These are phyloP conservation scores for Cymbopogon flexuosus DNA, from an alignment of 202 grass and related monocot species.

Conservation along the genomic window DNA sequence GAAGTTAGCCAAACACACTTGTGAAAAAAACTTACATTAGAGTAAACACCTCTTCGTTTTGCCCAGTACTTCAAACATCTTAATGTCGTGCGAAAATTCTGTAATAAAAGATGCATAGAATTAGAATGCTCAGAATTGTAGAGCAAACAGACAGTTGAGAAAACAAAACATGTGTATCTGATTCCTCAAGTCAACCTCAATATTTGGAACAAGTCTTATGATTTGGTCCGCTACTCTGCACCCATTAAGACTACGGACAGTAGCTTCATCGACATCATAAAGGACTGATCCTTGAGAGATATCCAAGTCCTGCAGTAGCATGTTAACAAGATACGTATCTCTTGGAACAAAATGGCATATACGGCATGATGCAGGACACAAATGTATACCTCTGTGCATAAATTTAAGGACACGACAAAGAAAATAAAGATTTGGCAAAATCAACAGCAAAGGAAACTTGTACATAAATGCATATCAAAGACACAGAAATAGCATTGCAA, in stretches of 20 bases:
- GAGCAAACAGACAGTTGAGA: neutral
- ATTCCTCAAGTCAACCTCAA: conserved; percentile 53
- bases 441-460: conserved; percentile 2
- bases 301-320: conserved; percentile 71
- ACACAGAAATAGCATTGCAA: neutral
- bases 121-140: conserved; percentile 22
- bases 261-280: conserved; percentile 82
- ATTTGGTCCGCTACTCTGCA: conserved; percentile 94
- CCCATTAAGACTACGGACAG: conserved; percentile 91
- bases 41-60: conserved; percentile 85
- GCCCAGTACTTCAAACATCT: conserved; percentile 96
- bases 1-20: neutral
- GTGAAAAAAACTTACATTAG: conserved; percentile 58
- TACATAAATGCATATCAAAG: neutral
- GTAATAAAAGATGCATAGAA: conserved; percentile 18
- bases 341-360: conserved; percentile 9
- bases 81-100: conserved; percentile 80
- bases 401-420: neutral
- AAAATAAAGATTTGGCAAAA: neutral
- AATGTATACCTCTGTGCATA: neutral
- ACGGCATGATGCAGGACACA: neutral
- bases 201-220: conserved; percentile 87
- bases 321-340: conserved; percentile 25
- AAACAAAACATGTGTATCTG: neutral
- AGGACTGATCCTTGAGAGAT: conserved; percentile 88